Base-by-base conservation (phyloP, 2,329 filamentous ascomycete species). In the Alternaria burnsii region DNA sequence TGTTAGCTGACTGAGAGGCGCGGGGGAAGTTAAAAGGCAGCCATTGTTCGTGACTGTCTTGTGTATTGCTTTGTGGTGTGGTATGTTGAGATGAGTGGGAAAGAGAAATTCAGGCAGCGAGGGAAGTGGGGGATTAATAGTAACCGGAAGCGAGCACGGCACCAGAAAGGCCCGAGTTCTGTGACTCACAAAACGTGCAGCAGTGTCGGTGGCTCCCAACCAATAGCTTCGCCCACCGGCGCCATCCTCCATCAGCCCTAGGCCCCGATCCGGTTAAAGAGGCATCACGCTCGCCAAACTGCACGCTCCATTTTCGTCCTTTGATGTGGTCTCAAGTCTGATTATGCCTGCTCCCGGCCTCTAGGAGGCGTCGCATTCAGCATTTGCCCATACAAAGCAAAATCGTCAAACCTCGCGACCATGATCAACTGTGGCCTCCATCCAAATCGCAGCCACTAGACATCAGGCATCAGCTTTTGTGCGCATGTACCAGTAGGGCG, bases 31-130 rank as follows among this genome's bases (percentile, higher is more conserved):
- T 76, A 80, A 64, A 77, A 79, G 75, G 68, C 76, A 76, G 76
- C 76, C 77, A 79, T 79, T 78, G 42, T 53, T 73, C 38, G 55
- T 71, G 71, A 72, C 70, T 76, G 74, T 76, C 73, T 73, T 67
- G 47, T 61, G 52, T 69, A 51, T 71, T 28, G 61, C 42, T 58
- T 59, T 57, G 63, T 67, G 59, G 55, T 62, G 68, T 62, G 61
- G 63, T 60, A 47, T 67, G 65, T 55, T 68, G 62, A 59, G 64
- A 55, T 61, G 40, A 42, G 62, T 59, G 65, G 61, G 70, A 63
- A 66, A 69, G 64, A 68, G 65, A 66, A 71, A 70, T 67, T 71
- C 68, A 72, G 73, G 74, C 73, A 72, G 69, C 66, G 67, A 72
- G 61, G 66, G 70, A 62, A 61, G 64, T 59, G 65, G 67, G 68